phyloP scores from a whole-genome alignment of 306 rosid species.

The Lathyrus tuberosus region DNA sequence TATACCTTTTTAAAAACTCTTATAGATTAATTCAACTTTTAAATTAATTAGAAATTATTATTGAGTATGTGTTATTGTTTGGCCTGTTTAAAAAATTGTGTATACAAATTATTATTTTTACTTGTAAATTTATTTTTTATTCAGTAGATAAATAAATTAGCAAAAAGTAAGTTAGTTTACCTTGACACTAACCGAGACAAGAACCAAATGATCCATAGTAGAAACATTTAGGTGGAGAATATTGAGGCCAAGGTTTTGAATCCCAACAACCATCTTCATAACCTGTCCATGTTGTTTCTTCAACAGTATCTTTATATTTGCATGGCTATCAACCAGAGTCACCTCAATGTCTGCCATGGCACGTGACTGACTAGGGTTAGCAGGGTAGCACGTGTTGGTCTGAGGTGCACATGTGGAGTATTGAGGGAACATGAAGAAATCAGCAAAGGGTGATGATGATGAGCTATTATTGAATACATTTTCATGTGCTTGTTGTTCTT shows the following conservation, averaged over 20 bases:
- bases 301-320: slow-evolving; percentile 71
- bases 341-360: slow-evolving; percentile 80
- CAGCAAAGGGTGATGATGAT: slow-evolving; percentile 49
- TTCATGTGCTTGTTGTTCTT: slow-evolving; percentile 3
- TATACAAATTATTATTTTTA: too few relatives aligned
- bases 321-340: slow-evolving; percentile 80
- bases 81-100: too few relatives aligned
- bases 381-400: slow-evolving; percentile 30
- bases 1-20: too few relatives aligned
- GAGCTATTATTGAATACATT: neutral
- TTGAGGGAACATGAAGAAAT: slow-evolving; percentile 85
- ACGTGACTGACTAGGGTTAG: slow-evolving; percentile 17
- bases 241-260: slow-evolving; percentile 60
- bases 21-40: too few relatives aligned
- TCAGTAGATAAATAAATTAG: neutral
- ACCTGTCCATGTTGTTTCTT: slow-evolving; percentile 60
- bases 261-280: slow-evolving; percentile 66
- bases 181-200: slow-evolving; percentile 76
- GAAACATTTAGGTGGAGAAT: slow-evolving; percentile 88
- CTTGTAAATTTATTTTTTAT: too few relatives aligned
- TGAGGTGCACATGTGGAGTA: slow-evolving; percentile 57
- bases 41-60: too few relatives aligned
- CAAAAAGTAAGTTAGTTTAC: slow-evolving; percentile 23
- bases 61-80: too few relatives aligned
- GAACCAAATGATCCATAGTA: slow-evolving; percentile 61